Evolutionary conservation across 1,284 basidiomycete species (phyloP), one percentile per base, ranked within the genome.

Genomic region (Stereum hirsutum): DNA sequence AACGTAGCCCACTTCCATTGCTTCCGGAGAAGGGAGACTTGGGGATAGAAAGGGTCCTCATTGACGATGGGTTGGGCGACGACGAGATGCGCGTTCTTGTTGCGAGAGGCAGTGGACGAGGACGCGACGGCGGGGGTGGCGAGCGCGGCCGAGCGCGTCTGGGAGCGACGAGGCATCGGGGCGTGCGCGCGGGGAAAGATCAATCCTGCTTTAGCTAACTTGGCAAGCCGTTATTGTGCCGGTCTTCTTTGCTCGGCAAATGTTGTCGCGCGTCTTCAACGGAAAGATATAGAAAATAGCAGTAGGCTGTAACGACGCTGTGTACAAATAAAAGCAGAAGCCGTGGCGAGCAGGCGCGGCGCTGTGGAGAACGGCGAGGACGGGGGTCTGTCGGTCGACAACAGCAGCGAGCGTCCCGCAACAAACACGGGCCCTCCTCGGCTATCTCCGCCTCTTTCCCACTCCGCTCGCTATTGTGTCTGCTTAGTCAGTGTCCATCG

Each of bases 1-100:
- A 88, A 81, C 20, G 80, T 81, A 10, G 86, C 87, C 86, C 86
- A 89, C 68, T 84, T 86, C 85, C 86, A 88, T 45, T 85, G 71
- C 40, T 67, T 75, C 45, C 85, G 72, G 42, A 72, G 62, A 33
- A 66, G 57, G 28, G 59, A 52, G 49, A 74, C 59, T 48, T 75
- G 64, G 49, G 70, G 64, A 46, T 62, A 53, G 50, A 66, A 65
- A 53, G 54, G 51, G 53, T 56, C 45, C 49, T 59, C 54, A n/a
- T n/a, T n/a, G n/a, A n/a, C n/a, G n/a, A n/a, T n/a, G n/a, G n/a
- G n/a, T n/a, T n/a, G n/a, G n/a, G n/a, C n/a, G n/a, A n/a, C n/a
- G n/a, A n/a, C n/a, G n/a, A n/a, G n/a, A n/a, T n/a, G n/a, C n/a
- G n/a, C n/a, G n/a, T n/a, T n/a, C n/a, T n/a, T n/a, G 54, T 36